A percentile compares a stretch with the other conserved stretches of the same genome.
Conservation (phyloP, 2,329 filamentous ascomycete genomes). For the Fusarium austroafricanum region DNA sequence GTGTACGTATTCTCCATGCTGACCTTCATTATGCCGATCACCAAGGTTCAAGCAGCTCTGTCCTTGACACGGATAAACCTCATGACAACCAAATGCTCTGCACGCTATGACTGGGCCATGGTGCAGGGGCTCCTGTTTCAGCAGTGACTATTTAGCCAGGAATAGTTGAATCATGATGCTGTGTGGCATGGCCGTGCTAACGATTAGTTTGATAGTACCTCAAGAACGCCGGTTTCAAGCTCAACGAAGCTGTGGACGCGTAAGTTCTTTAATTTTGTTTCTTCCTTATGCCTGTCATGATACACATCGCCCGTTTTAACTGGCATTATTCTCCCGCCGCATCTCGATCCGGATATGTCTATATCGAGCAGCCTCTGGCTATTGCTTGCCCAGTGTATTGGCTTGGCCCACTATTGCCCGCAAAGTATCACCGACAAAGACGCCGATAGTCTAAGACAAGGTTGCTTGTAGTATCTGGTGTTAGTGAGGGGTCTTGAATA, state of each 20-base stretch:
- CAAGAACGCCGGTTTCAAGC: slow-evolving; percentile 61
- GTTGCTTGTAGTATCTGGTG: slow-evolving; percentile 27
- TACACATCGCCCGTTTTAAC: not conserved
- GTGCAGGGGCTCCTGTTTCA: slow-evolving; percentile 29
- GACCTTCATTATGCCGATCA: not conserved
- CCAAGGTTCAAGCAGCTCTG: slow-evolving; percentile 5
- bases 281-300: slow-evolving; percentile 24
- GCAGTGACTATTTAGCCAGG: slow-evolving; percentile 35
- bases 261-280: slow-evolving; percentile 56
- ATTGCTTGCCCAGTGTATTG: slow-evolving; percentile 20
- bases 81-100: slow-evolving; percentile 24
- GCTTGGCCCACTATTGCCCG: slow-evolving; percentile 48
- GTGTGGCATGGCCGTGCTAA: slow-evolving; percentile 41
- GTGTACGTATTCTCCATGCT: slow-evolving; percentile 53
- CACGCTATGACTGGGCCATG: slow-evolving; percentile 11
- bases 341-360: slow-evolving; percentile 25
- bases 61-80: slow-evolving; percentile 8
- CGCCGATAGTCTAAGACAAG: slow-evolving; percentile 52
- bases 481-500: slow-evolving; percentile 37
- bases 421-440: slow-evolving; percentile 54
- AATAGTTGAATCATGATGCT: slow-evolving; percentile 21
- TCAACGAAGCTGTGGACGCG: slow-evolving; percentile 67
- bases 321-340: slow-evolving; percentile 4
- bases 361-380: slow-evolving; percentile 19
- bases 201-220: slow-evolving; percentile 55